Conservation (phyloP, 768 basidiomycete species). For the Royoungia palumana region DNA sequence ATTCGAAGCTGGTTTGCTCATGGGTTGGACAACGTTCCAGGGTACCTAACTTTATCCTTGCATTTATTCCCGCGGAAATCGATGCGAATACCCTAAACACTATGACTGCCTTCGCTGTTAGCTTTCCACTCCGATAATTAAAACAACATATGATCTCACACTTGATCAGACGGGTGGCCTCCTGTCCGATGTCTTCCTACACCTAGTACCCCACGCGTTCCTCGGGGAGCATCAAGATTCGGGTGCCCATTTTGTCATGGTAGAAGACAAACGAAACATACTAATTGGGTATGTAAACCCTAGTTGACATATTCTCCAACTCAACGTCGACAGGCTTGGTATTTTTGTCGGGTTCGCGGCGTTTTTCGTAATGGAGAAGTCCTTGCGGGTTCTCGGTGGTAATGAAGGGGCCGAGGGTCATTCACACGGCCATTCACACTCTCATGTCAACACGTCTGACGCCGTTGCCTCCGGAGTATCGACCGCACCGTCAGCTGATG, state of each 20-base stretch:
- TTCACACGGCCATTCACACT: conserved; percentile 49
- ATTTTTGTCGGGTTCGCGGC: conserved; percentile 86
- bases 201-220: conserved; percentile 88
- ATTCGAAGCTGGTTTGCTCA: conserved; percentile 19
- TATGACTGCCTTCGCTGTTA: conserved; percentile 90
- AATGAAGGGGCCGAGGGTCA: conserved; percentile 50
- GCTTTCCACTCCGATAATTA: conserved; percentile 24
- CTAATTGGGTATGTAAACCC: conserved; percentile 65
- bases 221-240: conserved; percentile 80
- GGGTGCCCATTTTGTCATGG: conserved; percentile 74
- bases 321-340: conserved; percentile 49
- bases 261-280: conserved; percentile 90
- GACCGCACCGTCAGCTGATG: conserved; percentile 38
- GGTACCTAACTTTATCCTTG: conserved; percentile 91
- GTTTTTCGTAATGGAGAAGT: conserved; percentile 94
- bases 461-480: conserved; percentile 48
- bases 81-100: conserved; percentile 82
- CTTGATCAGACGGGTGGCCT: conserved; percentile 74
- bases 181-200: conserved; percentile 89
- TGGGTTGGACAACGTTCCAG: conserved; percentile 39
- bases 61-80: conserved; percentile 89
- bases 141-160: conserved; percentile 18
- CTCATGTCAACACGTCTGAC: conserved; percentile 32
- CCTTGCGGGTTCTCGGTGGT: conserved; percentile 73
- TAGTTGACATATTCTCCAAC: conserved; percentile 1